phyloP scores from a whole-genome alignment of 148 eudicot genomes.

The Hydrangea macrophylla region DNA sequence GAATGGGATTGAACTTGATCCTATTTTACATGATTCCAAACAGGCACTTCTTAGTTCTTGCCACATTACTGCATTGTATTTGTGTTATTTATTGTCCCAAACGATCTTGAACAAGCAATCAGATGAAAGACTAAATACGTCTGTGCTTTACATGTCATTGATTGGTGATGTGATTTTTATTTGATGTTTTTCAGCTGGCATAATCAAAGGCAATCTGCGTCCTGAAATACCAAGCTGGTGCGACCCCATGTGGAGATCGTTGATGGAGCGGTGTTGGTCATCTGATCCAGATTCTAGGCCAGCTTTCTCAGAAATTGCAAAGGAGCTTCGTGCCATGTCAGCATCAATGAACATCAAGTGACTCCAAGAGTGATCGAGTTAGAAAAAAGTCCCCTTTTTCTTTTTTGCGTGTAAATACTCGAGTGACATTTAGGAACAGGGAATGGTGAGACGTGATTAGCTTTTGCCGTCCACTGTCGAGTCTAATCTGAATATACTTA shows the following conservation, averaged over 20 bases:
- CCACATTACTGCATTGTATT: too few species aligned
- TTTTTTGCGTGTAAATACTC: slow-evolving; percentile 8
- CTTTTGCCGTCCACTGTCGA: slow-evolving; percentile 10
- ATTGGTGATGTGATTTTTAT: not conserved
- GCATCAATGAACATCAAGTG: slow-evolving; percentile 26
- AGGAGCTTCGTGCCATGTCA: slow-evolving; percentile 28
- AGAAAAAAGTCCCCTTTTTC: not conserved
- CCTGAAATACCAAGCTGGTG: slow-evolving; percentile 44
- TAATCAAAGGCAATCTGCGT: slow-evolving; percentile 34
- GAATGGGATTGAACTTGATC: too few species aligned
- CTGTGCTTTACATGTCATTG: not conserved
- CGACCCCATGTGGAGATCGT: slow-evolving; percentile 42
- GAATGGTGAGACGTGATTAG: slow-evolving; percentile 13
- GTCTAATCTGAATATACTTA: not conserved
- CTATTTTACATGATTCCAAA: too few species aligned
- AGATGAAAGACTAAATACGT: not conserved
- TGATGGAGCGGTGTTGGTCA: slow-evolving; percentile 54
- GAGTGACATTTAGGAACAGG: not conserved
- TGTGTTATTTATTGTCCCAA: too few species aligned
- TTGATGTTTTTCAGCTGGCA: slow-evolving; percentile 27
- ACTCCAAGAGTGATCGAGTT: not conserved
- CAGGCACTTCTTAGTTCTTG: too few species aligned
- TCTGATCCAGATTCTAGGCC: slow-evolving; percentile 25
- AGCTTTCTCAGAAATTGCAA: slow-evolving; percentile 22
- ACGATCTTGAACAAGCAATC: too few species aligned